Evolutionary conservation across 106 monocot genomes (phyloP).

Genomic region (Phalaenopsis aphrodite): DNA sequence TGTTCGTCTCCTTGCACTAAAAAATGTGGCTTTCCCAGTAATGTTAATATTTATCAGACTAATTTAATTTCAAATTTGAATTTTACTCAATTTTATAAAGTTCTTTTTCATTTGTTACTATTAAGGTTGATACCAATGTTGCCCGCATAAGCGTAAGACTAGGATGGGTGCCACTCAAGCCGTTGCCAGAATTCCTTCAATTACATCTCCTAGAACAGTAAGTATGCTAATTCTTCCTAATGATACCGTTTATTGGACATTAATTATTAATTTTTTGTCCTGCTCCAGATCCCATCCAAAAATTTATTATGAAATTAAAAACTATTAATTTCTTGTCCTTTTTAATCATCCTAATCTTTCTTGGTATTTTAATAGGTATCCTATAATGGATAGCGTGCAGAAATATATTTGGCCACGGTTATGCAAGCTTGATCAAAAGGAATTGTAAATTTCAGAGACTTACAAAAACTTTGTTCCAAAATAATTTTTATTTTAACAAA

Average conservation of each 20-base stretch:
- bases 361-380: slow-evolving; percentile 31
- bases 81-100: slow-evolving; percentile 2
- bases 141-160: slow-evolving; percentile 77
- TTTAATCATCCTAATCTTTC: background rate
- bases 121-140: slow-evolving; percentile 84
- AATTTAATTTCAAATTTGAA: background rate
- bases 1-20: slow-evolving; percentile 62
- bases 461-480: background rate
- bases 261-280: background rate
- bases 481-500: background rate
- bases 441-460: slow-evolving; percentile 36
- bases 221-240: slow-evolving; percentile 8
- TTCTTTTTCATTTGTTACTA: background rate
- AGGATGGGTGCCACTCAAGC: slow-evolving; percentile 87
- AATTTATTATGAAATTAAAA: background rate
- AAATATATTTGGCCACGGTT: slow-evolving; percentile 69
- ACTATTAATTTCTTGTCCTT: background rate
- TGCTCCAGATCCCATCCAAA: background rate
- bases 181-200: slow-evolving; percentile 71
- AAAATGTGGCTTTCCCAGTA: slow-evolving; percentile 81
- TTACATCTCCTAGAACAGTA: slow-evolving; percentile 80
- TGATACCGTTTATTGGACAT: background rate
- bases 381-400: slow-evolving; percentile 50
- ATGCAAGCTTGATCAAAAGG: slow-evolving; percentile 55
- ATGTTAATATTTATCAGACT: background rate